Conservation (phyloP, 805 yeast genomes). For the Suhomyces canberraensis region DNA sequence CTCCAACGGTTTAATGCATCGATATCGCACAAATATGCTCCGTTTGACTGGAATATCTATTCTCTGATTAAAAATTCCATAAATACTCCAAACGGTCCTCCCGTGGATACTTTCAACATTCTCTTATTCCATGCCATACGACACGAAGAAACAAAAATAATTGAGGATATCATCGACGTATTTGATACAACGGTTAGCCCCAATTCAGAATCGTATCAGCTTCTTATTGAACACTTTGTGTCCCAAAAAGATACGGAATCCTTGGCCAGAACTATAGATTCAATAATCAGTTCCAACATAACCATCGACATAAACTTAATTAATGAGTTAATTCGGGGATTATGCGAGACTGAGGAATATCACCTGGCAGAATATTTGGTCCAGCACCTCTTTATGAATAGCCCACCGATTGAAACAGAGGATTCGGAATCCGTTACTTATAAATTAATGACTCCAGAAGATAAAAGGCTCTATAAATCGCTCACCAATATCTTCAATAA, state of each 20-base stretch:
- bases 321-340: slow-evolving; percentile 16
- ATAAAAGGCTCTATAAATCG: slow-evolving; percentile 14
- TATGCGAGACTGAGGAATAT: slow-evolving; percentile 9
- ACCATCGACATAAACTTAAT: slow-evolving; percentile 17
- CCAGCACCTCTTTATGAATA: slow-evolving; percentile 4
- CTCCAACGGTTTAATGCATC: not conserved
- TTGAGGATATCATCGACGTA: slow-evolving; percentile 18
- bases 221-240: slow-evolving; percentile 14
- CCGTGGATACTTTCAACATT: slow-evolving; percentile 20
- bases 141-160: slow-evolving; percentile 20
- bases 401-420: not conserved
- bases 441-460: slow-evolving; percentile 21
- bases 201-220: slow-evolving; percentile 17
- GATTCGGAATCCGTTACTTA: slow-evolving; percentile 13
- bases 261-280: not conserved
- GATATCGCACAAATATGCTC: slow-evolving; percentile 2
- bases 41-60: slow-evolving; percentile 21
- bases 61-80: slow-evolving; percentile 13
- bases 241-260: not conserved
- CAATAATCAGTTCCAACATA: slow-evolving; percentile 2
- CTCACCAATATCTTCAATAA: slow-evolving; percentile 14
- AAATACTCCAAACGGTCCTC: not conserved
- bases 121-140: slow-evolving; percentile 29
- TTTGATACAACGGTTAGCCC: slow-evolving; percentile 6
- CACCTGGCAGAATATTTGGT: slow-evolving; percentile 13